Base-by-base conservation (phyloP, 2,329 filamentous ascomycete genomes). In the Albifimbria verrucaria region DNA sequence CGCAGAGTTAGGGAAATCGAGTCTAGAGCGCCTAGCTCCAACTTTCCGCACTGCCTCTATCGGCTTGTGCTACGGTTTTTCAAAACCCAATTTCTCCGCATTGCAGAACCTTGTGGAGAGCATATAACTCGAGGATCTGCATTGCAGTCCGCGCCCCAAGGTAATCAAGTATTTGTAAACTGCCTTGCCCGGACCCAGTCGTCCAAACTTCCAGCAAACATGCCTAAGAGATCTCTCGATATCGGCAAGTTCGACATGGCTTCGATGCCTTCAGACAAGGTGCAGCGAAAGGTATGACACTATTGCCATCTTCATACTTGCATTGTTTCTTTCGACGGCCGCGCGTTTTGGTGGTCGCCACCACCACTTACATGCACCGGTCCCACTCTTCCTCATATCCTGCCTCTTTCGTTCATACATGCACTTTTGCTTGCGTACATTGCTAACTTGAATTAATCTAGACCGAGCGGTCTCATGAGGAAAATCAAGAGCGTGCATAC, bases 401-500 rank as follows among this genome's bases (percentile, higher is more conserved):
- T 28, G 15, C 10, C 9, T 11, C 23, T 22, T 44, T 39, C 21
- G 17, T 25, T 22, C 28, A 39, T 48, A 4, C n/a, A 23, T 23
- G 24, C 28, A 17, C 15, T 22, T 18, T 21, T 22, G 7, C 7
- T 26, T 9, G 17, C 17, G 48, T 44, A 17, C 25, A 41, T 58
- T 43, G 55, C 57, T 25, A 12, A 10, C 7, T 2, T 48, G 11
- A 39, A 17, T 23, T 43, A 18, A 28, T n/a, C 18, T 53, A 90
- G 83, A 89, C 86, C 3, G 87, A 90, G 69, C 77, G 89, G 43
- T 89, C 87, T 2, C 88, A 91, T 57, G 87, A 89, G 61, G 89
- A 92, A 69, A 92, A 93, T 62, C 87, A 91, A 65, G 90, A 93
- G 70, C 81, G 92, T 65, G 92, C 92, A 21, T 97, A 95, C 68